phyloP scores from a whole-genome alignment of 2,329 filamentous ascomycete genomes.

The Lachnellula hyalina region DNA sequence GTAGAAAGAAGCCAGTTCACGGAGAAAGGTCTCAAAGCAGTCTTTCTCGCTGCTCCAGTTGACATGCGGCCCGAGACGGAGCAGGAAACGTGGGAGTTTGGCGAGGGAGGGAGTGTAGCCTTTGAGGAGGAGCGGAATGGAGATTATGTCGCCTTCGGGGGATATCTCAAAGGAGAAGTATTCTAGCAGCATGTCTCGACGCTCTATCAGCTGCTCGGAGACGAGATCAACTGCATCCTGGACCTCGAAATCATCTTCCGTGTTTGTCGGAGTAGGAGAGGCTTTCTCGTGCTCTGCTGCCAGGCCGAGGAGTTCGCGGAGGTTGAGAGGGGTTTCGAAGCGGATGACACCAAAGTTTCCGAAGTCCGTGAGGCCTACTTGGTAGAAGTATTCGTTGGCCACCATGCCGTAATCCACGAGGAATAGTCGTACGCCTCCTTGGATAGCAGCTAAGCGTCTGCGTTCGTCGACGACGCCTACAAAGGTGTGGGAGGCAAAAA shows the following conservation, averaged over 20 bases:
- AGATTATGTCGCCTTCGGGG: constrained; percentile 67
- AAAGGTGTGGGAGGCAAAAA: constrained; percentile 84
- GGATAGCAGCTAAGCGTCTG: constrained; percentile 84
- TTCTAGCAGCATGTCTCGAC: constrained; percentile 81
- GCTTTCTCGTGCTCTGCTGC: constrained; percentile 66
- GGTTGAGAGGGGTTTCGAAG: constrained; percentile 68
- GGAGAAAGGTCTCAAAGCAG: constrained; percentile 82
- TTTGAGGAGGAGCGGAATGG: constrained; percentile 80
- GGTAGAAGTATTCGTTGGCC: constrained; percentile 89
- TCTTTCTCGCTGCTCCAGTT: constrained; percentile 79
- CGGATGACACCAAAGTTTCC: constrained; percentile 85
- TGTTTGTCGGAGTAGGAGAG: constrained; percentile 30
- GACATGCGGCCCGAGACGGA: constrained; percentile 82
- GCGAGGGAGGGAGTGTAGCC: constrained; percentile 81
- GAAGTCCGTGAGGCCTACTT: constrained; percentile 90
- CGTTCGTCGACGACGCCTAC: constrained; percentile 87
- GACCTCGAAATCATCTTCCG: constrained; percentile 56
- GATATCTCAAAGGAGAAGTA: constrained; percentile 88
- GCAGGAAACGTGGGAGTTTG: constrained; percentile 83
- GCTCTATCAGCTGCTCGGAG: constrained; percentile 62
- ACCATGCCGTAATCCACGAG: constrained; percentile 88
- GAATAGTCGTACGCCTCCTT: constrained; percentile 86
- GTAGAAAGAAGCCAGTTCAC: constrained; percentile 84
- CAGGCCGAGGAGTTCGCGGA: constrained; percentile 66
- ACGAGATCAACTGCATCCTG: constrained; percentile 62